A percentile compares a stretch with the other conserved stretches of the same genome.
Evolutionary conservation across 148 eudicot species (phyloP).

Genomic region (Mesembryanthemum crystallinum): DNA sequence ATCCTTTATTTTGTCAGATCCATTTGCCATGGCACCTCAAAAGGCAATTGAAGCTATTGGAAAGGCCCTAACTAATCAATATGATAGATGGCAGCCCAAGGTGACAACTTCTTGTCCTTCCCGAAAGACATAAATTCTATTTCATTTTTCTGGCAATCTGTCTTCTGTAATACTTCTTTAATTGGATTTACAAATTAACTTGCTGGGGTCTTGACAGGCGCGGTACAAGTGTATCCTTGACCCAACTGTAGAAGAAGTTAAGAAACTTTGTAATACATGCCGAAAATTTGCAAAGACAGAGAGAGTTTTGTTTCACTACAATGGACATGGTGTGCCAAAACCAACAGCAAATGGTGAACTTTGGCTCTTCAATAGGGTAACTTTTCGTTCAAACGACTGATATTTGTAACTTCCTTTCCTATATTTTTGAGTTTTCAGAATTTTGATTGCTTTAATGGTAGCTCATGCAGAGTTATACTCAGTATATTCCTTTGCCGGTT

Average conservation of each 20-base stretch:
- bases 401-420: background rate
- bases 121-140: background rate
- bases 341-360: slow-evolving; percentile 94
- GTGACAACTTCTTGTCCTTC: slow-evolving; percentile 33
- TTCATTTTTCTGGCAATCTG: background rate
- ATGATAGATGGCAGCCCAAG: slow-evolving; percentile 97
- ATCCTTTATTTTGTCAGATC: slow-evolving; percentile 48
- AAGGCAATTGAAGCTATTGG: slow-evolving; percentile 95
- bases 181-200: background rate
- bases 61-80: slow-evolving; percentile 73
- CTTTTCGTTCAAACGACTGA: slow-evolving; percentile 3
- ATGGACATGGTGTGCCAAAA: slow-evolving; percentile 98
- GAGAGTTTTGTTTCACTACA: slow-evolving; percentile 93
- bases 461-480: slow-evolving; percentile 73
- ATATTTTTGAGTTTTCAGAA: slow-evolving; percentile 7
- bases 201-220: slow-evolving; percentile 49
- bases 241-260: slow-evolving; percentile 92
- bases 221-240: slow-evolving; percentile 76
- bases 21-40: slow-evolving; percentile 89
- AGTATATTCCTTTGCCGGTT: slow-evolving; percentile 83
- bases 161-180: background rate
- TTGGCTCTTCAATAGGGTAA: slow-evolving; percentile 95
- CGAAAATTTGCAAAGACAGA: slow-evolving; percentile 88
- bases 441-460: slow-evolving; percentile 8
- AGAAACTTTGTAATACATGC: slow-evolving; percentile 81